phyloP scores from a whole-genome alignment of 2,329 filamentous ascomycete species.

The Nemania sp. region DNA sequence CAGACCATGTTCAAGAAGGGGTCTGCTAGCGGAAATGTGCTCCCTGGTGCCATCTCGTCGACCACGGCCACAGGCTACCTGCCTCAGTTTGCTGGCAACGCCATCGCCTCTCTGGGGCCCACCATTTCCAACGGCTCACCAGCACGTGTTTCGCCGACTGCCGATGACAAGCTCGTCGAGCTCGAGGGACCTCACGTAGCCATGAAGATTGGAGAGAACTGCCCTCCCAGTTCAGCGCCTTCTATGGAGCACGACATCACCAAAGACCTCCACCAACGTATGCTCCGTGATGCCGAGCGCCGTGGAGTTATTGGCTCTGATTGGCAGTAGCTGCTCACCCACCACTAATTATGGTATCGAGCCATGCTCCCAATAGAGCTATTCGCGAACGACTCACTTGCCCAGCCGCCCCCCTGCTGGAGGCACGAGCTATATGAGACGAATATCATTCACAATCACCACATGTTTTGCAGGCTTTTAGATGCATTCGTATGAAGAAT shows the following conservation, averaged over 20 bases:
- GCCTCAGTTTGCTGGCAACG: constrained; percentile 57
- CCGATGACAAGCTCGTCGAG: constrained; percentile 35
- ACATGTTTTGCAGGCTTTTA: constrained; percentile 40
- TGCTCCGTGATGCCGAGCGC: constrained; percentile 41
- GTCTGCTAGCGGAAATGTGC: constrained; percentile 51
- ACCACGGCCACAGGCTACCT: constrained; percentile 59
- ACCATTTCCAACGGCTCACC: constrained; percentile 44
- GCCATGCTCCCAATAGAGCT: neutral
- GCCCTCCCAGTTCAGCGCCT: constrained; percentile 44
- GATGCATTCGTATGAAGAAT: constrained; percentile 40
- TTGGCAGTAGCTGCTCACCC: constrained; percentile 33
- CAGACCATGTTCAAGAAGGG: constrained; percentile 57
- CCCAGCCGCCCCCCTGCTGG: constrained; percentile 14
- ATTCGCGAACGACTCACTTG: constrained; percentile 2
- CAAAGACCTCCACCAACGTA: constrained; percentile 39
- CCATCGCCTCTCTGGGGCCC: constrained; percentile 55
- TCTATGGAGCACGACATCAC: constrained; percentile 39
- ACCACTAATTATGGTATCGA: neutral
- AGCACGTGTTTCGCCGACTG: constrained; percentile 36
- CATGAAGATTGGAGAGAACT: constrained; percentile 51
- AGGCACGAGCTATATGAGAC: constrained; percentile 21
- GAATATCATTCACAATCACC: constrained; percentile 33
- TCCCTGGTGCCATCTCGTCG: constrained; percentile 56
- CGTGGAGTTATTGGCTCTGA: constrained; percentile 40
- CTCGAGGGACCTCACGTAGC: constrained; percentile 28